These are phyloP conservation scores for Trifolium fragiferum DNA, from an alignment of 306 rosid genomes.

Conservation along the genomic window DNA sequence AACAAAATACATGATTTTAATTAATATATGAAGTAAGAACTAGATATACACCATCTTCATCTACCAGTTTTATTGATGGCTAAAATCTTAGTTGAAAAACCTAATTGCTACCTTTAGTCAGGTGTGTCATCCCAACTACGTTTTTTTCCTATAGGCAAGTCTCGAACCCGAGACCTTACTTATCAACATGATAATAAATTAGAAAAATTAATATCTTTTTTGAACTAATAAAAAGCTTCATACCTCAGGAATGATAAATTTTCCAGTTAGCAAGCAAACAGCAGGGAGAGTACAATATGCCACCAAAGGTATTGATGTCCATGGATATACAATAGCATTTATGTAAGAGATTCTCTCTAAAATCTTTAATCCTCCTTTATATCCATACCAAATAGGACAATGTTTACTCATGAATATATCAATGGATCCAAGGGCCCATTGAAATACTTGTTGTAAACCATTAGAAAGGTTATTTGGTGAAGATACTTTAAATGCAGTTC, in stretches of 20 bases:
- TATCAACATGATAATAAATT: neutral
- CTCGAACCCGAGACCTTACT: neutral
- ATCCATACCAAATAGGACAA: constrained; percentile 85
- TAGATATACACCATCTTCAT: too few relatives aligned
- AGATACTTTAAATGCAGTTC: constrained; percentile 66
- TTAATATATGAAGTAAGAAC: too few relatives aligned
- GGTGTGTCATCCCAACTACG: too few relatives aligned
- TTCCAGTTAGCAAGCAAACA: constrained; percentile 73
- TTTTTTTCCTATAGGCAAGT: too few relatives aligned
- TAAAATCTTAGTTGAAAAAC: too few relatives aligned
- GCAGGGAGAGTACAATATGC: constrained; percentile 77
- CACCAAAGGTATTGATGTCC: constrained; percentile 72
- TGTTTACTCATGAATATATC: constrained; percentile 77
- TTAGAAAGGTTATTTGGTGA: constrained; percentile 56
- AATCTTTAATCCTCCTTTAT: constrained; percentile 75
- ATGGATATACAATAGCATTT: constrained; percentile 71
- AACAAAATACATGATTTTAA: too few relatives aligned
- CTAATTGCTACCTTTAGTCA: too few relatives aligned
- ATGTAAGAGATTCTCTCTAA: constrained; percentile 67
- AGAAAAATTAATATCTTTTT: neutral
- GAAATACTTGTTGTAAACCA: constrained; percentile 65
- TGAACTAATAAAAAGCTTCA: neutral
- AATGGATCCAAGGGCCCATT: constrained; percentile 74
- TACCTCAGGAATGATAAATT: constrained; percentile 78
- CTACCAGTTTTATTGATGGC: too few relatives aligned